Evolutionary conservation across 2,329 filamentous ascomycete genomes (phyloP).

Genomic region (Aspergillus uvarum): DNA sequence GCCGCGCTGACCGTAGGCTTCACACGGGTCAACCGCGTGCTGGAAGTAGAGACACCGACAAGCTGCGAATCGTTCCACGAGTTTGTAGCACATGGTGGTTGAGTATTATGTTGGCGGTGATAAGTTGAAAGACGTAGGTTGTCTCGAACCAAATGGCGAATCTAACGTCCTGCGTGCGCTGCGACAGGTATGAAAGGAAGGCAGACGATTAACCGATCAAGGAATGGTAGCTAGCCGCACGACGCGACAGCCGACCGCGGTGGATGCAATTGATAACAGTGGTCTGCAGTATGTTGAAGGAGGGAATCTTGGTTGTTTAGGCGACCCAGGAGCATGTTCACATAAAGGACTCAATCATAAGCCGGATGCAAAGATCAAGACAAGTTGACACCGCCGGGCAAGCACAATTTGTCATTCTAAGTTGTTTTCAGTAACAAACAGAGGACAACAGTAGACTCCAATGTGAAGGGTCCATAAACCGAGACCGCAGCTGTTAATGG

Average conservation of each 20-base stretch:
- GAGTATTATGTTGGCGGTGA: background rate
- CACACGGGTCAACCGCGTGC: slow-evolving; percentile 81
- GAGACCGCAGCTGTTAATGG: background rate
- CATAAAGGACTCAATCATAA: background rate
- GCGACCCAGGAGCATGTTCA: slow-evolving; percentile 2
- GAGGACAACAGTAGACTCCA: background rate
- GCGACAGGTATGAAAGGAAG: background rate
- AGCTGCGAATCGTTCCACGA: slow-evolving; percentile 81
- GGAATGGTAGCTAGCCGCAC: background rate
- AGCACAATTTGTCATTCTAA: background rate
- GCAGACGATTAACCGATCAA: background rate
- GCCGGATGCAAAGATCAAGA: background rate
- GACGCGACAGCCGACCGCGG: background rate
- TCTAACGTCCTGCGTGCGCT: slow-evolving; percentile 3
- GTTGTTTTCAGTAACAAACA: background rate
- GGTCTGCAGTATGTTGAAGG: background rate
- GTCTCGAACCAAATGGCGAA: background rate
- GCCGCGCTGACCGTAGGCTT: slow-evolving; percentile 69
- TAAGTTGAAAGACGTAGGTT: background rate
- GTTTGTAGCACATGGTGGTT: slow-evolving; percentile 76
- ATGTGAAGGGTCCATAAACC: slow-evolving; percentile 11
- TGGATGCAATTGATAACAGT: background rate
- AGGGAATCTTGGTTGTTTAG: slow-evolving; percentile 2
- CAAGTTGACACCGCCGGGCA: background rate
- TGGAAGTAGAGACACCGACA: slow-evolving; percentile 87